Evolutionary conservation across 345 rosid species (phyloP).

Genomic region (Citrus maxima): DNA sequence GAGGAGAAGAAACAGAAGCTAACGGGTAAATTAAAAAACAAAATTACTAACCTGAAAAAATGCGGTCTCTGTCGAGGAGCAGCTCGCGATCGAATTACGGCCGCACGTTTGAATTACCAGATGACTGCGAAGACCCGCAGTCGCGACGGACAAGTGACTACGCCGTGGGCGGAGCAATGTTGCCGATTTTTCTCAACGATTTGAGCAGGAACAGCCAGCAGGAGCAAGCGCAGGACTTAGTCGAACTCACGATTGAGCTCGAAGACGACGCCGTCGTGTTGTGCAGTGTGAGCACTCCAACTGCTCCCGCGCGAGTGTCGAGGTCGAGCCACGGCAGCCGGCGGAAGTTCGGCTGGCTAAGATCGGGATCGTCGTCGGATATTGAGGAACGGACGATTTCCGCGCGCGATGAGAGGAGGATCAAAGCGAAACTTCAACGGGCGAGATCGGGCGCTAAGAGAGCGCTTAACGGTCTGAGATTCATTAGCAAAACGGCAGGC

Average conservation of each 20-base stretch:
- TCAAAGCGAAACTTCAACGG: slow-evolving; percentile 56
- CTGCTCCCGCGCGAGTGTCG: not conserved
- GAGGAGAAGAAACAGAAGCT: not conserved
- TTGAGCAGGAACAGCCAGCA: slow-evolving; percentile 36
- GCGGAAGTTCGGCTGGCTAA: slow-evolving; percentile 51
- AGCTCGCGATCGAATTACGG: slow-evolving; percentile 54
- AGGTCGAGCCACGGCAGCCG: slow-evolving; percentile 11
- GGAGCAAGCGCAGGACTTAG: slow-evolving; percentile 34
- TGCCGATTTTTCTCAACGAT: slow-evolving; percentile 71
- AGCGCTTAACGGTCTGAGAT: slow-evolving; percentile 75
- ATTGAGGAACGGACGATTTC: slow-evolving; percentile 22
- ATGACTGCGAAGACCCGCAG: slow-evolving; percentile 27
- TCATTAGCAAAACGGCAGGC: slow-evolving; percentile 55
- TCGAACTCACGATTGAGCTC: slow-evolving; percentile 78
- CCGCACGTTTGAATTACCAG: slow-evolving; percentile 45
- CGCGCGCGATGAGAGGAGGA: slow-evolving; percentile 57
- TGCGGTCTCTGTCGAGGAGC: slow-evolving; percentile 42
- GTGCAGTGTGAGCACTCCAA: slow-evolving; percentile 45
- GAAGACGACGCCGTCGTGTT: slow-evolving; percentile 60
- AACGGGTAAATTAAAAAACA: no score
- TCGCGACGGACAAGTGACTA: slow-evolving; percentile 16
- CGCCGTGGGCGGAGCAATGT: slow-evolving; percentile 72
- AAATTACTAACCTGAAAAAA: slow-evolving; percentile 4
- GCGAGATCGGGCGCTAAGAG: slow-evolving; percentile 67
- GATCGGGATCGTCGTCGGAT: slow-evolving; percentile 54